These are phyloP conservation scores for Cryptococcus depauperatus DNA, from an alignment of 1,284 basidiomycete species.

Conservation along the genomic window DNA sequence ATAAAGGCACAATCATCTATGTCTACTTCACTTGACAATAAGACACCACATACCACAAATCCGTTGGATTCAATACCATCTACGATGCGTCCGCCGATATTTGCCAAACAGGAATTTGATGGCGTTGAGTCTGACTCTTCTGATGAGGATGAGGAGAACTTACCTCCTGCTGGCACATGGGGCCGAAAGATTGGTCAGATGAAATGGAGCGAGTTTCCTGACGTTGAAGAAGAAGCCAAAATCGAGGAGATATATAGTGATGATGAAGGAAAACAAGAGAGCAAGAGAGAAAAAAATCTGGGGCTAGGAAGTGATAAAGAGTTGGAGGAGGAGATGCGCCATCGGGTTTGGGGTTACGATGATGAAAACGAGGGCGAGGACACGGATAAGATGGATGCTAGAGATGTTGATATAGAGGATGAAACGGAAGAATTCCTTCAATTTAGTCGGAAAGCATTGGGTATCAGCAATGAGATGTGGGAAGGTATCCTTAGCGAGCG, in stretches of 20 bases:
- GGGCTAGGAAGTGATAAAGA: slow-evolving; percentile 63
- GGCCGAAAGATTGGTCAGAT: slow-evolving; percentile 31
- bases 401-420: slow-evolving; percentile 71
- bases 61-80: slow-evolving; percentile 16
- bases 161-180: slow-evolving; percentile 2
- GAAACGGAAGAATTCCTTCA: slow-evolving; percentile 87
- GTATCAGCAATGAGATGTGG: slow-evolving; percentile 78
- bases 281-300: slow-evolving; percentile 21
- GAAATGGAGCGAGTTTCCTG: slow-evolving; percentile 24
- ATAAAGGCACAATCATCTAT: neutral
- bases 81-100: slow-evolving; percentile 59
- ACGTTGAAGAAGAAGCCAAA: slow-evolving; percentile 14
- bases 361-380: slow-evolving; percentile 51
- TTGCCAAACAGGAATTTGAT: slow-evolving; percentile 70
- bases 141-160: slow-evolving; percentile 55
- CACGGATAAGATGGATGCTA: slow-evolving; percentile 23
- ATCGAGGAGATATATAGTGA: slow-evolving; percentile 33
- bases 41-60: slow-evolving; percentile 6
- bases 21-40: neutral
- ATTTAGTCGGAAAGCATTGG: slow-evolving; percentile 80
- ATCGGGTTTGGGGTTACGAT: slow-evolving; percentile 78
- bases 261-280: slow-evolving; percentile 19
- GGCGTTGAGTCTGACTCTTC: slow-evolving; percentile 76
- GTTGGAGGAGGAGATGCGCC: slow-evolving; percentile 70
- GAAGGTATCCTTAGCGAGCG: slow-evolving; percentile 55